Evolutionary conservation across 2,329 filamentous ascomycete genomes (phyloP), one percentile per base, ranked within the genome.

Genomic region (Claviceps pusilla): DNA sequence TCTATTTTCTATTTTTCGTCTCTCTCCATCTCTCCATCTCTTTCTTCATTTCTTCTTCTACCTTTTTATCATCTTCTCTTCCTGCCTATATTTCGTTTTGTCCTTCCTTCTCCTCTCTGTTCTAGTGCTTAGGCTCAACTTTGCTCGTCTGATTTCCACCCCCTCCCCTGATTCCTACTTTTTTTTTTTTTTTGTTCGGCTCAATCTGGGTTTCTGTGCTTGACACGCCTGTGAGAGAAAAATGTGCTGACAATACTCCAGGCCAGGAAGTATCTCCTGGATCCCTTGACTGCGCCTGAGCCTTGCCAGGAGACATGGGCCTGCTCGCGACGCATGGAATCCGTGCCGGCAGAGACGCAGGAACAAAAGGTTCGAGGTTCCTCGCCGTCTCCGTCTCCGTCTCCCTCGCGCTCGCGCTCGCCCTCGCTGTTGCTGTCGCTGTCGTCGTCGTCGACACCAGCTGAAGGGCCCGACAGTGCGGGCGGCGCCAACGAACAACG

Each of bases 261-360:
- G 84, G 82, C 83, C 47, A 72, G 76, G 53, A 76, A 79, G 62
- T 82, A 84, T 63, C 72, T 89, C 48, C 78, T 88, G 59, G 82
- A 86, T 61, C 86, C 85, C 59, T 71, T 89, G 57, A 81, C 74
- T 61, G 83, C 76, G 28, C 82, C 82, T 10, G 81, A 86, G 57
- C 84, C 84, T 14, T 79, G 74, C 57, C 77, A 84, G 57, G 80
- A 86, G 64, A 84, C 80, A 50, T 82, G 84, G 7, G 77, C 2
- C 4, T 48, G 14, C 31, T 48, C n/a, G 5, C 31, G 10, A 14
- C 24, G 24, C 19, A 46, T 5, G 7, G 2, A 2, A 3, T 9
- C 7, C 4, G 6, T 10, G 45, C 45, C 24, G 24, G 6, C 48
- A 29, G 9, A 37, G 48, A n/a, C 1, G 28, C 35, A 50, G 37